Conservation (phyloP, 345 rosid genomes). For the Anastatica hierochuntica region DNA sequence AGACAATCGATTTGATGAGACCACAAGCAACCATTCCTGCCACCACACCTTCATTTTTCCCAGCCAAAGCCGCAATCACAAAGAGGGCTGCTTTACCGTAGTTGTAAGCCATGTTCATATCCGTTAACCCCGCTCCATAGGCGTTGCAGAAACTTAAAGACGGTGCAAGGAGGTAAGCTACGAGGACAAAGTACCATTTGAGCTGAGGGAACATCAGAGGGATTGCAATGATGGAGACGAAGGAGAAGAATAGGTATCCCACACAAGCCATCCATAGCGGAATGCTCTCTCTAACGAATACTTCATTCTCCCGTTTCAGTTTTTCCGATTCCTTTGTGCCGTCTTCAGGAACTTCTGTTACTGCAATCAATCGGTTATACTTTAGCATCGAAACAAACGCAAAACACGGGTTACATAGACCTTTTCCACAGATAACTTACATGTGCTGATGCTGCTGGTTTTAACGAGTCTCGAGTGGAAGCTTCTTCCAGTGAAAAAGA, state of each 20-base stretch:
- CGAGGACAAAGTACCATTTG: slow-evolving; percentile 80
- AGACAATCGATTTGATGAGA: slow-evolving; percentile 72
- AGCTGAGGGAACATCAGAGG: slow-evolving; percentile 84
- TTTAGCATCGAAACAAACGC: not conserved
- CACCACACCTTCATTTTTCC: slow-evolving; percentile 58
- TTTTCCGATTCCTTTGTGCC: slow-evolving; percentile 13
- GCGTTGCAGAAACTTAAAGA: slow-evolving; percentile 94
- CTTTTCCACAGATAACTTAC: too few relatives aligned
- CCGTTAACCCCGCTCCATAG: slow-evolving; percentile 89
- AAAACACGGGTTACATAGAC: too few relatives aligned
- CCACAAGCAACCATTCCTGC: slow-evolving; percentile 92
- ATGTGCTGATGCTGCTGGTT: slow-evolving; percentile 24
- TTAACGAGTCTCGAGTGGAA: slow-evolving; percentile 33
- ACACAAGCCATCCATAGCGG: slow-evolving; percentile 69
- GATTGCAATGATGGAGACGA: slow-evolving; percentile 54
- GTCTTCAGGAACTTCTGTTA: slow-evolving; percentile 6
- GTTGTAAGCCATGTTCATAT: slow-evolving; percentile 95
- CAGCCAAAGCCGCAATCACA: slow-evolving; percentile 63
- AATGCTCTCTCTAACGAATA: slow-evolving; percentile 63
- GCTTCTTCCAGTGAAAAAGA: slow-evolving; percentile 42
- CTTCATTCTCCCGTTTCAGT: slow-evolving; percentile 39
- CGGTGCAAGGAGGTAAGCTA: slow-evolving; percentile 83
- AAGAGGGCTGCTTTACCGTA: slow-evolving; percentile 91
- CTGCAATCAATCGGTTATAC: not conserved
- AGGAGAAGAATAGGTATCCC: slow-evolving; percentile 58